These are phyloP conservation scores for Yamadazyma takamatsuzukensis DNA, from an alignment of 805 yeast species.

Conservation along the genomic window DNA sequence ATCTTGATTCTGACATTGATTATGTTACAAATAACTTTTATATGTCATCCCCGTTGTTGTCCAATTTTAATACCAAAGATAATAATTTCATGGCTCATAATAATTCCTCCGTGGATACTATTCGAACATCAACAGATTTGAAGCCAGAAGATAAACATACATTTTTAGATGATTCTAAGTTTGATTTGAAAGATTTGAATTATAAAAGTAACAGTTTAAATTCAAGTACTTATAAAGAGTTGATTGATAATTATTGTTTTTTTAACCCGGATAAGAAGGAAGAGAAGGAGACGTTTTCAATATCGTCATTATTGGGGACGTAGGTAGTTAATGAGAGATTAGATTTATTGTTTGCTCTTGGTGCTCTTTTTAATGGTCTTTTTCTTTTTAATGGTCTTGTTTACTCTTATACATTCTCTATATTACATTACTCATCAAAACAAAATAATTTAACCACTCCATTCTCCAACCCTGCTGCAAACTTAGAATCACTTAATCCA, in stretches of 20 bases:
- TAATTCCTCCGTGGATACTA: conserved; percentile 7
- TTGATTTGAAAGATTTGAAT: conserved; percentile 7
- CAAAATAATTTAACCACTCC: conserved; percentile 84
- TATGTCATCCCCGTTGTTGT: conserved; percentile 34
- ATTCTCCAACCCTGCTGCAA: conserved; percentile 86
- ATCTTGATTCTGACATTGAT: conserved; percentile 17
- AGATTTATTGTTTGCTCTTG: too few species aligned
- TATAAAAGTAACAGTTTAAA: conserved; percentile 6
- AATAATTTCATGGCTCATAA: conserved; percentile 1
- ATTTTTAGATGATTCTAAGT: conserved; percentile 3
- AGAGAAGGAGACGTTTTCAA: too few species aligned
- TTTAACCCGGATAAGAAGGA: conserved; percentile 21
- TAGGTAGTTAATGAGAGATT: too few species aligned
- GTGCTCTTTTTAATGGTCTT: too few species aligned
- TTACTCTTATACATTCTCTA: neutral
- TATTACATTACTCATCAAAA: conserved; percentile 46
- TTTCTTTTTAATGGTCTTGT: neutral
- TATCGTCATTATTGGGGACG: too few species aligned
- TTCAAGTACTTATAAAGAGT: conserved; percentile 52
- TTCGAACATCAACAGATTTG: conserved; percentile 1
- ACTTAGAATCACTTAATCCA: conserved; percentile 81
- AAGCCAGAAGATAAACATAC: conserved; percentile 6
- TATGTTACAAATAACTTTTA: conserved; percentile 33
- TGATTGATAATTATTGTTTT: conserved; percentile 60
- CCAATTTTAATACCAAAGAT: conserved; percentile 10